These are phyloP conservation scores for Rutstroemia sp. DNA, from an alignment of 2,329 filamentous ascomycete species.

Conservation along the genomic window DNA sequence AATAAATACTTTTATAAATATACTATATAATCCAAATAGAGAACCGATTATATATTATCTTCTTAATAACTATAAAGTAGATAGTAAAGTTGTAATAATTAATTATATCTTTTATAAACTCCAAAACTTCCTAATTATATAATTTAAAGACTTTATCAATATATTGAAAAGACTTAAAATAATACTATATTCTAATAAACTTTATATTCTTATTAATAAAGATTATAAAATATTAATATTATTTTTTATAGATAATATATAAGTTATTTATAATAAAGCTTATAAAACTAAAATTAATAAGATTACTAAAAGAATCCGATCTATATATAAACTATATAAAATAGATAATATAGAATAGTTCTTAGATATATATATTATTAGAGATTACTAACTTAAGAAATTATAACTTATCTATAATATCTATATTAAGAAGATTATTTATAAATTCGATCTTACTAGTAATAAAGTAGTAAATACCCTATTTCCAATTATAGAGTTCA, in stretches of 20 bases:
- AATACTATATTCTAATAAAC: not conserved
- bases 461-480: too few species aligned
- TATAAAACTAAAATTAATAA: too few species aligned
- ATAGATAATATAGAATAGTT: too few species aligned
- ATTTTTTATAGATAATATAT: not conserved
- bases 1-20: not conserved
- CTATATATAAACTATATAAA: too few species aligned
- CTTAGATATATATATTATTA: too few species aligned
- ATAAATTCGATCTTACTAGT: not conserved
- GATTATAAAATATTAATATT: not conserved
- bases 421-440: not conserved
- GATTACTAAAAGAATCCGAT: not conserved
- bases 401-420: too few species aligned
- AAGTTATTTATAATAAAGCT: too few species aligned
- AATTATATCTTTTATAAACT: not conserved
- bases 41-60: not conserved
- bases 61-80: not conserved
- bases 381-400: too few species aligned
- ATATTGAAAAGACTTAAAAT: too few species aligned
- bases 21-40: not conserved
- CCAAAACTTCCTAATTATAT: not conserved
- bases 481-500: too few species aligned
- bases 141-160: not conserved
- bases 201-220: not conserved
- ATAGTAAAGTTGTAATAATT: not conserved